Evolutionary conservation across 495 filamentous ascomycete species (phyloP), one percentile per base, ranked within the genome.

Genomic region (Cairneyella variabilis): DNA sequence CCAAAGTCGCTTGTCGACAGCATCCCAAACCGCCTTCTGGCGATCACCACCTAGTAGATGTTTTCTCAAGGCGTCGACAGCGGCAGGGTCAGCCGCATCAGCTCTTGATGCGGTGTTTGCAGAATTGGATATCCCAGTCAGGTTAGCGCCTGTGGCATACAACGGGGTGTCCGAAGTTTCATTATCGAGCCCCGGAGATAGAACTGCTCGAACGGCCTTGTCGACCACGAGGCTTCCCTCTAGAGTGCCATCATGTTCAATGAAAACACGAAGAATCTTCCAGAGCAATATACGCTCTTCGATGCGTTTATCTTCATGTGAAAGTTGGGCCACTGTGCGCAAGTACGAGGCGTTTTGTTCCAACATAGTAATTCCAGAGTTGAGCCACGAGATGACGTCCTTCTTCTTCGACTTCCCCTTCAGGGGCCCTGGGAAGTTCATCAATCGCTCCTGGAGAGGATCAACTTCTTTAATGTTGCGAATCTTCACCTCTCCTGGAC

Each of bases 341-440:
- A 68, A 73, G 55, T 65, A 65, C 37, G 60, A 51, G 4, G 68
- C 51, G 40, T 80, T 72, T 20, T 76, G 77, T 66, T 91, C 89
- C 22, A 97, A 69, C 4, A 69, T 75, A 11, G 82, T 82, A 57
- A 96, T 89, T 36, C 83, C 86, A 57, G 76, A 74, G 2, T 71
- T 82, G 27, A 99, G 73, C 93, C 95, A 99, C 3, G 84, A 67
- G 32, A 91, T 49, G 3, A 88, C 78, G 50, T 99, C 95, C 70
- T 97, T 97, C 73, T 97, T 99, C 76, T 92, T 97, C 0, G 83
- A 82, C 64, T 97, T 97, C 27, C 81, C 74, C 71, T 83, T 90
- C 9, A 97, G 71, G 16, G 95, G 92, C 0, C 95, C 95, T 1
- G 95, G 95, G 63, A 97, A 96, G 56, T 82, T 87, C 12, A 82